Conservation (phyloP, 164 flowering plant genomes). For the Magnolia kwangsiensis region DNA sequence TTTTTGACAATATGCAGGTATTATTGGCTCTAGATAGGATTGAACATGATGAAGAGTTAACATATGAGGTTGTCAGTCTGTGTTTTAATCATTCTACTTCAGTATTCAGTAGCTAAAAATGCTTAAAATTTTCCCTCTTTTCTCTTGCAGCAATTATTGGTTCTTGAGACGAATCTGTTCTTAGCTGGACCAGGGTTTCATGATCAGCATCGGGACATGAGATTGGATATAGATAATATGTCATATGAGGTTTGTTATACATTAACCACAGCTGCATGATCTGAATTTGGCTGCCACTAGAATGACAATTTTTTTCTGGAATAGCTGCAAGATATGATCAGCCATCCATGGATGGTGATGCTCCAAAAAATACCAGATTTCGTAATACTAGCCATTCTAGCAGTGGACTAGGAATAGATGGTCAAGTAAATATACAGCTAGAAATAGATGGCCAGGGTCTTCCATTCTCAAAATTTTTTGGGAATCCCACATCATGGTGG, state of each 20-base stretch:
- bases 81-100: neutral
- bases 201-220: slow-evolving; percentile 95
- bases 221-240: slow-evolving; percentile 96
- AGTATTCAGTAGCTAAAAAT: neutral
- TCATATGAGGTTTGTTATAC: slow-evolving; percentile 81
- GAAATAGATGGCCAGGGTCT: neutral
- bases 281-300: neutral
- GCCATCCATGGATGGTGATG: neutral
- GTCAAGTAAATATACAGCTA: too few relatives aligned
- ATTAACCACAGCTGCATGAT: neutral
- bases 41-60: slow-evolving; percentile 75
- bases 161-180: slow-evolving; percentile 67
- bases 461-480: neutral
- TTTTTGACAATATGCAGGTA: slow-evolving; percentile 39
- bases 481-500: neutral
- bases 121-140: neutral
- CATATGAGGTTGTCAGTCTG: slow-evolving; percentile 60
- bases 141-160: slow-evolving; percentile 62
- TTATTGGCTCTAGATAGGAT: slow-evolving; percentile 82
- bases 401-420: neutral
- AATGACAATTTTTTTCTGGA: neutral
- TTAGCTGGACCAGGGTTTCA: slow-evolving; percentile 56
- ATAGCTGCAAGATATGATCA: neutral
- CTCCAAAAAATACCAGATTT: neutral
- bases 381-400: neutral